These are phyloP conservation scores for Dioscorea zingiberensis DNA, from an alignment of 106 monocot species.

Conservation along the genomic window DNA sequence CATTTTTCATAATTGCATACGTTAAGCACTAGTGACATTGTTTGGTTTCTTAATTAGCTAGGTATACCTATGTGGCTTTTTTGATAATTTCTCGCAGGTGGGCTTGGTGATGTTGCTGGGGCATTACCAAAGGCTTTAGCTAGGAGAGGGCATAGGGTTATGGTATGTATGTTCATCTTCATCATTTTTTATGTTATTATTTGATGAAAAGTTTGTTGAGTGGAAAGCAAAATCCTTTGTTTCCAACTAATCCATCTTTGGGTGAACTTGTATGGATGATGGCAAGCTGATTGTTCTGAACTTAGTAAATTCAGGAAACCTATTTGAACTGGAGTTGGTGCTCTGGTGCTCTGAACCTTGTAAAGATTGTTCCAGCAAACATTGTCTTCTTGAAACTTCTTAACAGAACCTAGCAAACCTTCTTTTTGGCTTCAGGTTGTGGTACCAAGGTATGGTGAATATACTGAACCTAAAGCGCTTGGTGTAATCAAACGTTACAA, in stretches of 20 bases:
- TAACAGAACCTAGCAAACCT: not conserved
- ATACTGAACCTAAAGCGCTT: slow-evolving; percentile 48
- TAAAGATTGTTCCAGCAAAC: too few relatives aligned
- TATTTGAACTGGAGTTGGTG: too few relatives aligned
- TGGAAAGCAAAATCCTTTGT: not conserved
- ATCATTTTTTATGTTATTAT: not conserved
- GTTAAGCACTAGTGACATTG: too few relatives aligned
- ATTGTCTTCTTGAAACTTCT: too few relatives aligned
- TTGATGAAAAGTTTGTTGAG: not conserved
- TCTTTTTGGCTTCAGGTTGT: slow-evolving; percentile 50
- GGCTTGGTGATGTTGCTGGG: slow-evolving; percentile 95
- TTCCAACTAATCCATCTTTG: too few relatives aligned
- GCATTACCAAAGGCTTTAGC: slow-evolving; percentile 90
- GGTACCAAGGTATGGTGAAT: slow-evolving; percentile 66
- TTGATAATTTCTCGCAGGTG: slow-evolving; percentile 35
- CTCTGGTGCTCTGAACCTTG: too few relatives aligned
- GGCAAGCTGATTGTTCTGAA: too few relatives aligned
- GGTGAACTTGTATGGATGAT: too few relatives aligned
- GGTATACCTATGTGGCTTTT: not conserved
- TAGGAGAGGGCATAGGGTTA: slow-evolving; percentile 72
- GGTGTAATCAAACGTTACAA: slow-evolving; percentile 59
- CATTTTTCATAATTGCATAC: too few relatives aligned
- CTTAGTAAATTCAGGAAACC: too few relatives aligned
- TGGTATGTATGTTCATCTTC: slow-evolving; percentile 50
- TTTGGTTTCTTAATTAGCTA: too few relatives aligned